Conservation (phyloP, 108 stramenopile species). For the Pseudonitzschia delicatissima region DNA sequence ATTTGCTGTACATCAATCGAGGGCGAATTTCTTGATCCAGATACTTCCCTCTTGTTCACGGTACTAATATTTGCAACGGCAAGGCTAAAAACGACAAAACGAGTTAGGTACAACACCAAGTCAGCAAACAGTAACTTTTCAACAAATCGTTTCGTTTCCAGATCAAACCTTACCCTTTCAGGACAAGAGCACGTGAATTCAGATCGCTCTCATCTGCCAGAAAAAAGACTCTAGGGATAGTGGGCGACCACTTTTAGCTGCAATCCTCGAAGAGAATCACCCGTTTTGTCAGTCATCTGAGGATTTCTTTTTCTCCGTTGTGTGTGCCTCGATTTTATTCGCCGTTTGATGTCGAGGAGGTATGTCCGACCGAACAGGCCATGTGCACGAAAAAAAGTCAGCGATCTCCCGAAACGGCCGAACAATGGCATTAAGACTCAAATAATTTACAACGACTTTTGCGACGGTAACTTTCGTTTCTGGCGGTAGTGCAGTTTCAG, state of each 20-base stretch:
- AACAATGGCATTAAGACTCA: slow-evolving; percentile 50
- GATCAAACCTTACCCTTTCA: slow-evolving; percentile 51
- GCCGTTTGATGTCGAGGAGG: background rate
- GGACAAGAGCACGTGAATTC: slow-evolving; percentile 59
- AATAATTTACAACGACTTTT: slow-evolving; percentile 44
- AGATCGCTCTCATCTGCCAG: slow-evolving; percentile 67
- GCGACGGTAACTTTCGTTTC: slow-evolving; percentile 33
- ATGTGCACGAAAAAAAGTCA: slow-evolving; percentile 41
- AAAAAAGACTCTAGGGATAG: slow-evolving; percentile 73
- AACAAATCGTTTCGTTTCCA: too few species aligned
- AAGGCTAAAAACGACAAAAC: slow-evolving; percentile 19
- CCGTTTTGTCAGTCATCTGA: background rate
- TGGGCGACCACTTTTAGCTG: slow-evolving; percentile 56
- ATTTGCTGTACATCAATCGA: slow-evolving; percentile 15
- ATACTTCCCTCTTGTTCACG: slow-evolving; percentile 12
- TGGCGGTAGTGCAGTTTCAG: slow-evolving; percentile 11
- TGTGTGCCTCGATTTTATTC: background rate
- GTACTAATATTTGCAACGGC: slow-evolving; percentile 46
- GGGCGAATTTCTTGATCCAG: background rate
- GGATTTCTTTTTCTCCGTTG: background rate
- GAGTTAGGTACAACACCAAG: background rate
- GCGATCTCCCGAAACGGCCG: slow-evolving; percentile 45
- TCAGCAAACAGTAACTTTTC: background rate
- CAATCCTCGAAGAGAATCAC: slow-evolving; percentile 17
- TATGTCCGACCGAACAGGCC: slow-evolving; percentile 11